Evolutionary conservation across 805 yeast genomes (phyloP).

Genomic region (Priceomyces fermenticarens): DNA sequence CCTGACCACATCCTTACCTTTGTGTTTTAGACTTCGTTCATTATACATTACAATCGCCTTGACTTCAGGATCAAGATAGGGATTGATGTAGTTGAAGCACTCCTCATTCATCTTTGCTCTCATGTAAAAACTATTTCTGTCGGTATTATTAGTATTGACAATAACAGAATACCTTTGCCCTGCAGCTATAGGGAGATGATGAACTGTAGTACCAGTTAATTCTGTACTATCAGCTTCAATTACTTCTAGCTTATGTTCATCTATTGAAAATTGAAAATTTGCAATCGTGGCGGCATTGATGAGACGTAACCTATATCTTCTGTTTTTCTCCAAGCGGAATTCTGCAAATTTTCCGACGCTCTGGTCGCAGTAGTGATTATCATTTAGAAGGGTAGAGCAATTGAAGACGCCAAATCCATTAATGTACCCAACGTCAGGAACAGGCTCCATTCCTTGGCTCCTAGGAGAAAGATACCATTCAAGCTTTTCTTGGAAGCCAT

Average conservation of each 20-base stretch:
- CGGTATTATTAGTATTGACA: slow-evolving; percentile 6
- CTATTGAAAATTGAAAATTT: slow-evolving; percentile 5
- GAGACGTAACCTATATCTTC: slow-evolving; percentile 4
- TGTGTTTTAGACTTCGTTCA: background rate
- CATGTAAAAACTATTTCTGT: slow-evolving; percentile 13
- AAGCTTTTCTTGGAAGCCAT: slow-evolving; percentile 17
- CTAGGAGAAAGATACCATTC: slow-evolving; percentile 36
- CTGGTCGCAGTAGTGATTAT: slow-evolving; percentile 1
- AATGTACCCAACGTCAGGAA: slow-evolving; percentile 36
- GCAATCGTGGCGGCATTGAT: slow-evolving; percentile 4
- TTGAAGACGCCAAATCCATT: slow-evolving; percentile 32
- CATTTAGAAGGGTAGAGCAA: slow-evolving; percentile 10
- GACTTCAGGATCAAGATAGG: slow-evolving; percentile 27
- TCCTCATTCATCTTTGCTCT: slow-evolving; percentile 33
- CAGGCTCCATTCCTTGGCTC: slow-evolving; percentile 31
- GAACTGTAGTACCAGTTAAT: slow-evolving; percentile 5
- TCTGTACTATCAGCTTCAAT: slow-evolving; percentile 6
- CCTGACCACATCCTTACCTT: background rate
- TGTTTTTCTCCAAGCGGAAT: slow-evolving; percentile 3
- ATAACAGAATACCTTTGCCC: slow-evolving; percentile 18
- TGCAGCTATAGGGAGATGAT: slow-evolving; percentile 13
- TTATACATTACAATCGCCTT: slow-evolving; percentile 31
- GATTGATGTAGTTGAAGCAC: slow-evolving; percentile 33
- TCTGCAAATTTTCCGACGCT: slow-evolving; percentile 6
- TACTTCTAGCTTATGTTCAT: slow-evolving; percentile 3